Evolutionary conservation across 2,329 filamentous ascomycete species (phyloP).

Genomic region (Pestalotiopsis sp.): DNA sequence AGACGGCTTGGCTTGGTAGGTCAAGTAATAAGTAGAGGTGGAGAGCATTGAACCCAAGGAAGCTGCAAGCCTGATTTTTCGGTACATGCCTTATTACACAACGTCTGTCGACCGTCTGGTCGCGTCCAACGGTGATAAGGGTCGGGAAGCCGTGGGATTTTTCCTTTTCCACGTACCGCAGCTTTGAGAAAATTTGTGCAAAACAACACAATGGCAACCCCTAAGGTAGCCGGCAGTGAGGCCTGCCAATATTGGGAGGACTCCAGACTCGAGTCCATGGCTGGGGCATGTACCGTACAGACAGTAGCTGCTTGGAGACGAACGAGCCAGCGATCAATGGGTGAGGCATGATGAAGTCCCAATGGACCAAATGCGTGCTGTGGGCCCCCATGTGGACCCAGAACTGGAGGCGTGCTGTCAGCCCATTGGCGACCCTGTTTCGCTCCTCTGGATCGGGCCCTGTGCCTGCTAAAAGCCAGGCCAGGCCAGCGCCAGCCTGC

Average conservation of each 20-base stretch:
- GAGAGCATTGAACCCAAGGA: neutral
- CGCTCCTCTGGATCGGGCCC: neutral
- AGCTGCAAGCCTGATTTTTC: neutral
- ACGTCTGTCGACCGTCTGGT: neutral
- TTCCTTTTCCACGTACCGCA: neutral
- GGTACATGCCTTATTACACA: neutral
- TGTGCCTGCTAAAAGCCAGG: neutral
- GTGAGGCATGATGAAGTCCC: neutral
- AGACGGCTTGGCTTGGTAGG: neutral
- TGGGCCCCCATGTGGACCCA: neutral
- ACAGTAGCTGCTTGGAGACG: neutral
- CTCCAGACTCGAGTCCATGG: neutral
- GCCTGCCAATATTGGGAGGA: neutral
- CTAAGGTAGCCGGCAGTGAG: too few relatives aligned
- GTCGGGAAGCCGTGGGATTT: neutral
- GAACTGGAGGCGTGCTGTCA: neutral
- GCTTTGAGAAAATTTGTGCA: neutral
- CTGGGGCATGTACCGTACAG: neutral
- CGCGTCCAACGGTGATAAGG: neutral
- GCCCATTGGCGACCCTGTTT: neutral
- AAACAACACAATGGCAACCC: neutral
- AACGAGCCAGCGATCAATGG: neutral
- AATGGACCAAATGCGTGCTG: neutral
- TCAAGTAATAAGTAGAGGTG: neutral
- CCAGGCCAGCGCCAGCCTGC: neutral